Base-by-base conservation (phyloP, 1,139 yeast genomes). In the Candida albicans region DNA sequence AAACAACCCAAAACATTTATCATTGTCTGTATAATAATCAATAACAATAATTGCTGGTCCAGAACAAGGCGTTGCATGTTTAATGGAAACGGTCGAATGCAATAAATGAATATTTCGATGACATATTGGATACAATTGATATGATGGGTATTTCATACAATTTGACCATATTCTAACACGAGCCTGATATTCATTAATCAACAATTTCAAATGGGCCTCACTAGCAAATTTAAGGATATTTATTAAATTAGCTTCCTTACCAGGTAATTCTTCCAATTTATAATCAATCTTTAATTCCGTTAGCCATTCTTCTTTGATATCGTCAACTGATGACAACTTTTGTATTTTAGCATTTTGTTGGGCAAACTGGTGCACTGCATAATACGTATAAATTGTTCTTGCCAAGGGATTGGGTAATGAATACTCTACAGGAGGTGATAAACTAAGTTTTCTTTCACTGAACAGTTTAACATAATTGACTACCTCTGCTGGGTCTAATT, bases 21-120 rank as follows among this genome's bases (percentile, higher is more conserved):
- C 99, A 49, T 84, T 87, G 40, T 90, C 96, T 67, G 96, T 84
- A 59, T 93, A 95, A 59, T 78, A 95, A 52, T 91, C 96, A 43
- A 91, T 84, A 1, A 84, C 81, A 26, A 88, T 81, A 28, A 84
- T 73, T 43, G 81, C 89, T 0, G 99, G 99, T 0, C 98, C 98
- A 40, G 83, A 73, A 58, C 99, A 95, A 0, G 98, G 97, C 0
- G 96, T 89, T 0, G 95, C 87, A 37, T 89, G 87, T 52, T 83
- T 87, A 11, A 83, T 80, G 4, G 95, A 87, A 0, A 91, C 93
- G 60, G 88, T 80, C 0, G 96, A 86, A 58, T 85, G 89, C 32
- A 93, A 68, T 12, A 90, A 79, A 12, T 87, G 81, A 28, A 93
- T 80, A 52, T 79, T 84, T 55, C 89, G 95, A 57, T 91, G 96